These are phyloP conservation scores for Candida maesae DNA, from an alignment of 805 yeast genomes.

Conservation along the genomic window DNA sequence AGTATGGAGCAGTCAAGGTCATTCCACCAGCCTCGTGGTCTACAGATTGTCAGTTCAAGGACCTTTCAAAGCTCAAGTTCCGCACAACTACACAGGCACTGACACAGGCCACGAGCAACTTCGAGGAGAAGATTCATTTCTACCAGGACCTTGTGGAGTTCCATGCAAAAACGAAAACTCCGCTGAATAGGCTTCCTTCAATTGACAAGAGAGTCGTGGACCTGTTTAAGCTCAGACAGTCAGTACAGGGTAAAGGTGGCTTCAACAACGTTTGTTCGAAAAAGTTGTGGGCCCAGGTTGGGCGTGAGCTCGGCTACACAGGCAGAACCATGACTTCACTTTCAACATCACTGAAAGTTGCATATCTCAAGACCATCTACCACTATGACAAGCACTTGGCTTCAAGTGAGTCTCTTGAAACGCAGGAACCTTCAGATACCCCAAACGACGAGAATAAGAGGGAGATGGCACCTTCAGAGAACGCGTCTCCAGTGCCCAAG, in stretches of 20 bases:
- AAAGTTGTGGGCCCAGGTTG: slow-evolving; percentile 80
- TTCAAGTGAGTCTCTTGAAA: neutral
- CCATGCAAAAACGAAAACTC: slow-evolving; percentile 30
- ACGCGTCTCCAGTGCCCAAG: neutral
- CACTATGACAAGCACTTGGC: slow-evolving; percentile 27
- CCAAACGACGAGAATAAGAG: slow-evolving; percentile 16
- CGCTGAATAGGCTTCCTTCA: slow-evolving; percentile 51
- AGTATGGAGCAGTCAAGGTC: slow-evolving; percentile 64
- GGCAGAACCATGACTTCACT: slow-evolving; percentile 70
- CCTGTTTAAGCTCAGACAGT: slow-evolving; percentile 51
- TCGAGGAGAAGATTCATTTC: slow-evolving; percentile 43
- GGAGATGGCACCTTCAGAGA: neutral
- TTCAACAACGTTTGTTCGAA: slow-evolving; percentile 55
- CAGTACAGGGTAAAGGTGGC: slow-evolving; percentile 67
- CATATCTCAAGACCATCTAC: slow-evolving; percentile 45
- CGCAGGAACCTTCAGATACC: slow-evolving; percentile 8
- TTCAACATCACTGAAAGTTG: slow-evolving; percentile 60
- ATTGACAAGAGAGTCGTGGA: slow-evolving; percentile 67
- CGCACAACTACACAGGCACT: slow-evolving; percentile 46
- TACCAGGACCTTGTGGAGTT: slow-evolving; percentile 42
- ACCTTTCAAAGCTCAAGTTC: slow-evolving; percentile 49
- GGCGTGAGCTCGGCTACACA: slow-evolving; percentile 73
- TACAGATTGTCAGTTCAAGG: slow-evolving; percentile 30
- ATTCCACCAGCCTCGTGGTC: slow-evolving; percentile 46
- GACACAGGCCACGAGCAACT: slow-evolving; percentile 38